These are phyloP conservation scores for Straminergon stramineum DNA, from an alignment of 225 moss, liverwort and hornwort genomes.

Conservation along the genomic window DNA sequence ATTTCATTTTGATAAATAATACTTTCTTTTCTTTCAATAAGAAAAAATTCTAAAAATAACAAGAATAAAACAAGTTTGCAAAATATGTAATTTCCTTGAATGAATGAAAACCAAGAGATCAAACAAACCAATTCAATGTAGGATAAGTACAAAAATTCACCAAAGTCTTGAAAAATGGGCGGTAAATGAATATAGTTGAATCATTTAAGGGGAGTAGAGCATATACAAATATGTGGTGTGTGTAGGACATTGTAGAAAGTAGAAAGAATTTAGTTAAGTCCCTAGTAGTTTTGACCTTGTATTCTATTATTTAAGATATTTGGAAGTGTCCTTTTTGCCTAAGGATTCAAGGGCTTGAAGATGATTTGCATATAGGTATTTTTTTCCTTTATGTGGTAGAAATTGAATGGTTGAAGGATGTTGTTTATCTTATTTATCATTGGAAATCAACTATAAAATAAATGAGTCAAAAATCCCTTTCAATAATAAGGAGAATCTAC, in stretches of 20 bases:
- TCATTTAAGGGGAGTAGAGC: background rate
- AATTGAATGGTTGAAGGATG: background rate
- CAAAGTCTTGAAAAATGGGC: background rate
- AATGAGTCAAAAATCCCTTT: background rate
- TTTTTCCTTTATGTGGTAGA: background rate
- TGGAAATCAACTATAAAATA: background rate
- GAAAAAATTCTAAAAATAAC: no score
- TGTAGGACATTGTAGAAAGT: accelerated
- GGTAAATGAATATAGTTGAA: background rate
- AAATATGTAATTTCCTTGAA: no score
- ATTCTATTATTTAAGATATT: background rate
- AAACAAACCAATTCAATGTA: no score
- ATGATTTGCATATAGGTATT: background rate
- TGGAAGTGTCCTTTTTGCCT: background rate
- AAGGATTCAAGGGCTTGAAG: background rate
- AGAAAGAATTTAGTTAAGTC: background rate
- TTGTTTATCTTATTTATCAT: background rate
- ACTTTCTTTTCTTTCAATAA: no score
- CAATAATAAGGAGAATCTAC: background rate
- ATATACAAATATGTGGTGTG: background rate
- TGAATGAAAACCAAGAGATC: no score
- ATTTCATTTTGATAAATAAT: no score
- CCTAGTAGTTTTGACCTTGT: background rate
- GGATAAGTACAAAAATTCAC: background rate
- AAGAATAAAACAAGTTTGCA: no score